Base-by-base conservation (phyloP, 2,329 filamentous ascomycete species). In the Talaromyces sp. region DNA sequence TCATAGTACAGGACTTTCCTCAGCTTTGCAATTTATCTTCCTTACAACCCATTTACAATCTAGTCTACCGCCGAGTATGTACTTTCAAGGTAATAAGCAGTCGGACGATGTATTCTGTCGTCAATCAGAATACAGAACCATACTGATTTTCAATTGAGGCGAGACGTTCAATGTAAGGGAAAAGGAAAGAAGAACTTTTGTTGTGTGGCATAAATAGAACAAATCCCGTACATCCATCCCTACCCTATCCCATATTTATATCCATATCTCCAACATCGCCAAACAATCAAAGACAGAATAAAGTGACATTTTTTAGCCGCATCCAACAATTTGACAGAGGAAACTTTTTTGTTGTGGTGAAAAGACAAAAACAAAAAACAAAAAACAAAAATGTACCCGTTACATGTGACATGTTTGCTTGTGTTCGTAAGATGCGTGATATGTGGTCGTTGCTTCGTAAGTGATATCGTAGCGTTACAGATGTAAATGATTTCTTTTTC, bases 391-490 rank as follows among this genome's bases (percentile, higher is more conserved):
- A 31, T 50, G 46, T 50, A 31, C 46, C 25, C 7, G 28, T 25
- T 33, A 52, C 44, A 60, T 28, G 42, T 56, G 44, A 54, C 14
- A 18, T 50, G 46, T 48, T 28, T 25, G 25, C 46, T 48, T 50
- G 46, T 25, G 46, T 50, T 50, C 46, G 25, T 50, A 50, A 50
- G 25, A 28, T 50, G 14, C 46, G 25, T 50, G 16, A 50, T 50
- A 50, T 50, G n/a, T 55, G 11, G 52, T 55, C 52, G 31, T 55
- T 55, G 52, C 42, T 58, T 58, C 39, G 58, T 39, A 42, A 54
- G 39, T 18, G 6, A 6, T 28, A 59, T 46, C 44, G 21, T 44
- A 58, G 23, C 39, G 48, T 52, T 52, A 33, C 25, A 33, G 28
- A 28, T 28, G 6, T 11, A 46, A 25, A 21, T 21, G 14, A 5